Evolutionary conservation across 352 stramenopile species (phyloP).

Genomic region (Vaucheria bursata): DNA sequence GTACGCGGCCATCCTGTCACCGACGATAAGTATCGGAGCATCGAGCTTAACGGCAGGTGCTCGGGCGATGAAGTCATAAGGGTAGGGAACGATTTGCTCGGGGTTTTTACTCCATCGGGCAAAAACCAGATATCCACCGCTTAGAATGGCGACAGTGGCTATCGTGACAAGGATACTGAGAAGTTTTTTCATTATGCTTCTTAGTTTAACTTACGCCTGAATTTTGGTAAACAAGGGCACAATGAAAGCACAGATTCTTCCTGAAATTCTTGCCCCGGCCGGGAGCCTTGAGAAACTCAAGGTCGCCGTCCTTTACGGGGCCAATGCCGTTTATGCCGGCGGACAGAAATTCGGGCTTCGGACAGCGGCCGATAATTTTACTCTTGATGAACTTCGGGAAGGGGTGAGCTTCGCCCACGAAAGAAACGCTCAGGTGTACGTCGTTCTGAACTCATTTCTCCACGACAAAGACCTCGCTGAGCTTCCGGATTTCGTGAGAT

Average conservation of each 20-base stretch:
- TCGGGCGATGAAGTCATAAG: not conserved
- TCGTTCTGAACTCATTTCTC: not conserved
- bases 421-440: not conserved
- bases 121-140: not conserved
- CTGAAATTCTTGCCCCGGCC: not conserved
- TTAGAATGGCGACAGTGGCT: not conserved
- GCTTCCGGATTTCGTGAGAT: not conserved
- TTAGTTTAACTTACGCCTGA: not conserved
- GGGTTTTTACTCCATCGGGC: not conserved
- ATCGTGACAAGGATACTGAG: not conserved
- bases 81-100: not conserved
- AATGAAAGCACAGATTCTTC: not conserved
- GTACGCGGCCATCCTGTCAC: not conserved
- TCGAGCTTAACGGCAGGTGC: not conserved
- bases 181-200: not conserved
- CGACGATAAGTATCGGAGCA: not conserved
- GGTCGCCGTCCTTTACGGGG: not conserved
- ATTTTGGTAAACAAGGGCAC: not conserved
- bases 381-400: constrained; percentile 2
- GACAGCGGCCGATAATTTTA: not conserved
- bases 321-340: not conserved
- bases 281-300: not conserved
- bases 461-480: not conserved
- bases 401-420: not conserved
- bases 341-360: constrained; percentile 1